Base-by-base conservation (phyloP, 805 yeast genomes). In the Pichia nakasei region DNA sequence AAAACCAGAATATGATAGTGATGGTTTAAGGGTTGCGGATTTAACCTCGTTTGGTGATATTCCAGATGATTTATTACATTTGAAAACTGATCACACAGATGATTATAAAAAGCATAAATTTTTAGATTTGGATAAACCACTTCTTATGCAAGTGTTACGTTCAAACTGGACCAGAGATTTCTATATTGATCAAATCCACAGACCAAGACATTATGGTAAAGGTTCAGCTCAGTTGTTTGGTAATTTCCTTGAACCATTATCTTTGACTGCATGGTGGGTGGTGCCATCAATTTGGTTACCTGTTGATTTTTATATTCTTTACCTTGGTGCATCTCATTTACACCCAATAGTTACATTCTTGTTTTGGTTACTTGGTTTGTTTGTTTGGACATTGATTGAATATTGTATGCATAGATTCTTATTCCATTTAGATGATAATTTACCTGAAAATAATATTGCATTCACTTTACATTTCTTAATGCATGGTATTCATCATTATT, bases 221-320 rank as follows among this genome's bases (percentile, higher is more conserved):
- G 97, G 96, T 11, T 86, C 96, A 3, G 98, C 98, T 12, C 96
- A 89, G 7, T 62, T 93, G 43, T 93, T 93, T 64, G 98, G 98
- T 39, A 88, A 89, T 65, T 85, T 91, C 63, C 68, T 93, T 48
- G 98, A 93, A 66, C 97, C 97, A 5, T 59, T 93, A 22, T 79
- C 95, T 8, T 70, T 82, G 57, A 93, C 98, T 3, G 82, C 97
- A 12, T 93, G 97, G 97, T 93, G 80, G 75, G 83, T 87, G 21
- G 83, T 93, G 19, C 98, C 98, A 17, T 48, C 68, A 1, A 52
- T 87, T 22, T 94, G 98, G 97, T 62, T 87, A 37, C 97, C 97
- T 2, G 80, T 77, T 38, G 85, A 87, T 59, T 53, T 79, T 20
- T 82, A 67, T 52, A 65, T 84, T 43, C 72, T 85, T 50, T 72